phyloP scores from a whole-genome alignment of 768 basidiomycete species.

The Termitomyces sp. region DNA sequence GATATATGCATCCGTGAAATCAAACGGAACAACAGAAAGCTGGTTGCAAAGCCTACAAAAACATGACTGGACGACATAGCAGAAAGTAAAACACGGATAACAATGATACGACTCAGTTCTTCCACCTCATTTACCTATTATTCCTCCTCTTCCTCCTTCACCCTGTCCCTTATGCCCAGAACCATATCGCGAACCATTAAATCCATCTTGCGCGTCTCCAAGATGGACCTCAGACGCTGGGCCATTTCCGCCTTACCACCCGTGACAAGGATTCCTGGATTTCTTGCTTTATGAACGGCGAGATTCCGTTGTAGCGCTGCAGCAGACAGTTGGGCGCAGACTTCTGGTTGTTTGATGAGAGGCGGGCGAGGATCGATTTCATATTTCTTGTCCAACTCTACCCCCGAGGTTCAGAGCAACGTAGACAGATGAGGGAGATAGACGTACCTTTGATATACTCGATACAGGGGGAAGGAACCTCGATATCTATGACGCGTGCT shows the following conservation, averaged over 20 bases:
- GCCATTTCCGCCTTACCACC: constrained; percentile 33
- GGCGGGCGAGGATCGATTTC: constrained; percentile 41
- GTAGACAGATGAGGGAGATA: too few species aligned
- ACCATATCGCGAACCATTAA: constrained; percentile 41
- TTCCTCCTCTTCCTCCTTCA: neutral
- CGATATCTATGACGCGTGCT: constrained; percentile 39
- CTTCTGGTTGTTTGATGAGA: constrained; percentile 37
- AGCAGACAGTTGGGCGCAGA: constrained; percentile 36
- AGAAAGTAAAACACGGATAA: neutral
- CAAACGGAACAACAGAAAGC: too few species aligned
- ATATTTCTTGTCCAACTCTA: constrained; percentile 46
- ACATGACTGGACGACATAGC: neutral
- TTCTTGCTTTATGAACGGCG: constrained; percentile 43
- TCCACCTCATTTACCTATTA: neutral
- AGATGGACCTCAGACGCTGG: constrained; percentile 37
- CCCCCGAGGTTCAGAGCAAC: neutral
- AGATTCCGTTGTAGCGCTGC: constrained; percentile 53
- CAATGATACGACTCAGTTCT: neutral
- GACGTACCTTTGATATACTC: constrained; percentile 49
- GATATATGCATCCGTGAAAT: neutral
- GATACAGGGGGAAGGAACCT: constrained; percentile 49
- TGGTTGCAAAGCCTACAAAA: neutral
- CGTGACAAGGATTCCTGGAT: constrained; percentile 19
- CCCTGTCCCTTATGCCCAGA: constrained; percentile 12
- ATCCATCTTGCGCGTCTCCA: constrained; percentile 45